Conservation (phyloP, 352 stramenopile species). For the Nothophytophthora sp. region DNA sequence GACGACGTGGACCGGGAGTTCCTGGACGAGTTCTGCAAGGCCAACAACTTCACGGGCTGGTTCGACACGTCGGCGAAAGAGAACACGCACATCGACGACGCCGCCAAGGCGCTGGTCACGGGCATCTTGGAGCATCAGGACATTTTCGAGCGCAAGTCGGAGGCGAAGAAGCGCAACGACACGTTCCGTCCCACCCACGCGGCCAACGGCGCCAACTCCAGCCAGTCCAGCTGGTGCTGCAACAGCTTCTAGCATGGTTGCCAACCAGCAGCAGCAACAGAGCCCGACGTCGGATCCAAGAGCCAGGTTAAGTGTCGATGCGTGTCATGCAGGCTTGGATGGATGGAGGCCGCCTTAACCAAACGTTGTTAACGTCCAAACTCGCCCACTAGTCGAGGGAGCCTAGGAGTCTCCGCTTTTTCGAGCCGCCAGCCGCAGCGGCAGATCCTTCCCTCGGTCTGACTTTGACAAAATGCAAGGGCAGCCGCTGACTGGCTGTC, state of each 20-base stretch:
- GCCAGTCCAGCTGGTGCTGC: slow-evolving; percentile 79
- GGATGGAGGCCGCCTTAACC: slow-evolving; percentile 15
- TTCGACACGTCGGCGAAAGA: slow-evolving; percentile 94
- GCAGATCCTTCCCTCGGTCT: slow-evolving; percentile 9
- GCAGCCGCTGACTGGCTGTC: slow-evolving; percentile 20
- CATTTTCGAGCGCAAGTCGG: slow-evolving; percentile 86
- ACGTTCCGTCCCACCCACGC: slow-evolving; percentile 74
- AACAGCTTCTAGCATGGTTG: slow-evolving; percentile 71
- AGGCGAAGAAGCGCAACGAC: slow-evolving; percentile 68
- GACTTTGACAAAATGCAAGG: slow-evolving; percentile 50
- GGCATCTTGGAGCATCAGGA: slow-evolving; percentile 81
- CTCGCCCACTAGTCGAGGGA: slow-evolving; percentile 5
- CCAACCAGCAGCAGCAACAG: slow-evolving; percentile 3
- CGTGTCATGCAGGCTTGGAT: slow-evolving; percentile 11
- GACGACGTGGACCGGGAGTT: slow-evolving; percentile 75
- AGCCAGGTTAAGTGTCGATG: slow-evolving; percentile 18
- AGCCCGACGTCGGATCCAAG: slow-evolving; percentile 11
- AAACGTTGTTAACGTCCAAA: neutral
- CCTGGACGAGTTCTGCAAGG: slow-evolving; percentile 87
- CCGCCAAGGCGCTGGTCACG: slow-evolving; percentile 81
- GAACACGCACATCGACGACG: slow-evolving; percentile 92
- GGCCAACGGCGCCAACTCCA: slow-evolving; percentile 35
- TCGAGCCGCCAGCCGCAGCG: slow-evolving; percentile 4
- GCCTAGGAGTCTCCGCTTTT: slow-evolving; percentile 27
- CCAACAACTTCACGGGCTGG: slow-evolving; percentile 92